A percentile compares a stretch with the other conserved stretches of the same genome.
Conservation (phyloP, 208 protist genomes). For the Trypanosoma mega region DNA sequence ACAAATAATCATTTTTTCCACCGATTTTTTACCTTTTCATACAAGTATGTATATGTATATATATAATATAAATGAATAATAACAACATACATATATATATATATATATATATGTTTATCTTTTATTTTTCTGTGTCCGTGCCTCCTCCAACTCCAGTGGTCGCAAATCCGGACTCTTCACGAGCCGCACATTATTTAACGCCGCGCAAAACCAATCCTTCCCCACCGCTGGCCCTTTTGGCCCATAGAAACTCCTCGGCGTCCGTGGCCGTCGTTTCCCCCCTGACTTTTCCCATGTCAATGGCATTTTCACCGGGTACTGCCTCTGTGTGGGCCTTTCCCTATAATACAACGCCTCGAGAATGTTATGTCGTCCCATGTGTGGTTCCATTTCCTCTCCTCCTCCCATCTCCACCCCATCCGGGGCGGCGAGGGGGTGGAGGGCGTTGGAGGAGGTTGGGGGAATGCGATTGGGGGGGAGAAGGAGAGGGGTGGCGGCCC, state of each 20-base stretch:
- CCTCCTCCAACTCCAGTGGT: conserved; percentile 41
- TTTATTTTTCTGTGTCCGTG: conserved; percentile 4
- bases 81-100: conserved; percentile 5
- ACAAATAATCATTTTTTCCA: too few relatives aligned
- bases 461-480: not conserved
- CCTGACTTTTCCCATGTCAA: conserved; percentile 33
- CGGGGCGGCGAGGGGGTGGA: not conserved
- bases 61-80: conserved; percentile 1
- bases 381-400: conserved; percentile 54
- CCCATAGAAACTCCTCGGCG: conserved; percentile 75
- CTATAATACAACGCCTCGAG: conserved; percentile 44
- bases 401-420: too few relatives aligned
- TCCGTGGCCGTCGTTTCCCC: conserved; percentile 45
- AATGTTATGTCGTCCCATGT: conserved; percentile 56
- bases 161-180: conserved; percentile 54
- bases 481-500: conserved; percentile 13
- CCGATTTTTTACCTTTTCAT: not conserved
- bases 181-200: conserved; percentile 32
- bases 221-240: conserved; percentile 29
- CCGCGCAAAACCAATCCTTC: conserved; percentile 49
- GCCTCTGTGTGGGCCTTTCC: conserved; percentile 33
- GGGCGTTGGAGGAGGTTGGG: not conserved
- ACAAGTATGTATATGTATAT: conserved; percentile 6
- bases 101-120: conserved; percentile 3
- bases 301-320: conserved; percentile 48